A percentile compares a stretch with the other conserved stretches of the same genome.
phyloP scores from a whole-genome alignment of 805 yeast genomes.

The Isabelozyma rhagii region DNA sequence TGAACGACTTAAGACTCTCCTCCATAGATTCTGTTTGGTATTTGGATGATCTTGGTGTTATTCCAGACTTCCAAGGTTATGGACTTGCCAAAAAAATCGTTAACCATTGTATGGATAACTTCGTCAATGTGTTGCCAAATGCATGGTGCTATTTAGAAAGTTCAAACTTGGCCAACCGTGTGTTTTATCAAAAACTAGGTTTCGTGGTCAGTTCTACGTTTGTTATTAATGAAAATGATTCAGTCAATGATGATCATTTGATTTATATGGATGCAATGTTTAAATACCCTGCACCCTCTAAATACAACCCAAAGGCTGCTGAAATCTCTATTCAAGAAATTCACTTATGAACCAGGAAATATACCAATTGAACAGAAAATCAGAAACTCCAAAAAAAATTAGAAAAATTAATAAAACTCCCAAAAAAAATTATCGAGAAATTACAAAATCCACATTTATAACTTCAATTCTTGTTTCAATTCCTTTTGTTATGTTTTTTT shows the following conservation, averaged over 20 bases:
- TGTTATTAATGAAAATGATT: slow-evolving; percentile 18
- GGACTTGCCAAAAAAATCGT: slow-evolving; percentile 54
- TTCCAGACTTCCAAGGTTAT: slow-evolving; percentile 56
- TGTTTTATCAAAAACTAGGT: slow-evolving; percentile 53
- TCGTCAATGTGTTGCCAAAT: slow-evolving; percentile 26
- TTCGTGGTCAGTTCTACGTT: slow-evolving; percentile 35
- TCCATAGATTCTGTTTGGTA: slow-evolving; percentile 47
- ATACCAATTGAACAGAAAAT: not conserved
- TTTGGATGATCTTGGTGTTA: slow-evolving; percentile 55
- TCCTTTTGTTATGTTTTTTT: not conserved
- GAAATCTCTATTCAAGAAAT: slow-evolving; percentile 1
- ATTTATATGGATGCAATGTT: slow-evolving; percentile 18
- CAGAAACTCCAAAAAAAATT: not conserved
- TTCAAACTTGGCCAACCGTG: slow-evolving; percentile 52
- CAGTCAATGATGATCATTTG: slow-evolving; percentile 8
- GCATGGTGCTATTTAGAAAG: slow-evolving; percentile 50
- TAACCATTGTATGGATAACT: slow-evolving; percentile 48
- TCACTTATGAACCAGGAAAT: not conserved
- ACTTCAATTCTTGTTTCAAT: not conserved
- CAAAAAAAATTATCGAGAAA: not conserved
- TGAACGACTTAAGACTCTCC: slow-evolving; percentile 32
- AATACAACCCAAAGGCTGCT: slow-evolving; percentile 1
- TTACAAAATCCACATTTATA: slow-evolving; percentile 1
- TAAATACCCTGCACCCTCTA: slow-evolving; percentile 9
- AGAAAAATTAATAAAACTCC: slow-evolving; percentile 4